Evolutionary conservation across 1,139 yeast species (phyloP).

Genomic region (Blastobotrys persicus): DNA sequence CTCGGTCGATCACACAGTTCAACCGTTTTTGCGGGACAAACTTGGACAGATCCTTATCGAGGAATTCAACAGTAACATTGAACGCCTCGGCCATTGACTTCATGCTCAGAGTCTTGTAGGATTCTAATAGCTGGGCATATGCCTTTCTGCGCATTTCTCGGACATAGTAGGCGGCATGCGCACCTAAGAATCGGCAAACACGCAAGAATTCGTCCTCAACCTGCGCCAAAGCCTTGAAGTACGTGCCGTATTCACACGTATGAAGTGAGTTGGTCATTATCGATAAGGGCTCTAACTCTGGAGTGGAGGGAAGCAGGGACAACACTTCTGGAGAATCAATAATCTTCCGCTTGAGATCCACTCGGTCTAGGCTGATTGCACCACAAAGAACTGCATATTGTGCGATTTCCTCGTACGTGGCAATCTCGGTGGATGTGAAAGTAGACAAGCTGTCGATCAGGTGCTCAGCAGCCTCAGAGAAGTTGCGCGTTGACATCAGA

Average conservation of each 20-base stretch:
- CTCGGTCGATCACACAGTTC: constrained; percentile 94
- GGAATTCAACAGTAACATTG: constrained; percentile 80
- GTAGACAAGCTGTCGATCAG: constrained; percentile 92
- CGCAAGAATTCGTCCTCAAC: constrained; percentile 73
- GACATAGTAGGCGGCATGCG: constrained; percentile 79
- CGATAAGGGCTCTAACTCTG: constrained; percentile 74
- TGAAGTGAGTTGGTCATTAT: constrained; percentile 83
- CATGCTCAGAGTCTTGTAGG: constrained; percentile 85
- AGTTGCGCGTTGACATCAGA: constrained; percentile 79
- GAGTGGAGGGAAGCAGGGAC: constrained; percentile 70
- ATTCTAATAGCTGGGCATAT: constrained; percentile 88
- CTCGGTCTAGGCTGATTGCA: constrained; percentile 75
- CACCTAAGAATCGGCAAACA: constrained; percentile 70
- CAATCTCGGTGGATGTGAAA: constrained; percentile 90
- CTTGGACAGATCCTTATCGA: constrained; percentile 76
- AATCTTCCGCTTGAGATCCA: constrained; percentile 75
- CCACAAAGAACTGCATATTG: constrained; percentile 87
- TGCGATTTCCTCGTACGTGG: constrained; percentile 87
- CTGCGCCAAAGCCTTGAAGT: constrained; percentile 74
- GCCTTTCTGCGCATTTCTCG: constrained; percentile 96
- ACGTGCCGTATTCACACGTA: constrained; percentile 81
- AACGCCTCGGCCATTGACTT: constrained; percentile 94
- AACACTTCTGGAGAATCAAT: constrained; percentile 94
- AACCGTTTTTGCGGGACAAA: constrained; percentile 91
- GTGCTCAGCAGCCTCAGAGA: constrained; percentile 75